Base-by-base conservation (phyloP, 345 rosid species). In the Alliaria petiolata region DNA sequence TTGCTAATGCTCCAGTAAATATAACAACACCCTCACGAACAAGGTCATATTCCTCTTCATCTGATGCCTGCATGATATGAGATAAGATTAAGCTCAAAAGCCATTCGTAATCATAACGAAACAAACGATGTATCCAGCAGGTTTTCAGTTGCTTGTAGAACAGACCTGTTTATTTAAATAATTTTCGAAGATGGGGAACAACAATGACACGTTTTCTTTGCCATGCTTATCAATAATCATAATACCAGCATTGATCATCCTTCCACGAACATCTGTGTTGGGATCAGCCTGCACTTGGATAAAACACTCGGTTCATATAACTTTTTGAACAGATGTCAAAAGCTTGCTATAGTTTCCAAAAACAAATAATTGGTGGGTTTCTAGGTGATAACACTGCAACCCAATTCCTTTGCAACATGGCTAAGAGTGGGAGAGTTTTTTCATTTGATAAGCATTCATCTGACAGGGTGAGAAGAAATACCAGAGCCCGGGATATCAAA, bases 11-110 rank as follows among this genome's bases (percentile, higher is more conserved):
- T 76, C 97, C 99, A 36, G 93, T 87, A 68, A 91, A 95, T 76
- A 95, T 91, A 59, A 95, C 99, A 36, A 95, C 99, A 76, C 97
- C 98, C 80, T 95, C 99, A 46, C 98, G 96, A 76, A 95, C 95
- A 75, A 91, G 81, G 84, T 91, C 99, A 76, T 95, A 95, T 62
- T 82, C 87, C 65, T 87, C 88, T 82, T 95, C 99, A 83, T 95
- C 88, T 11, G 95, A 83, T 60, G 98, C 90, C 99, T 95, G 77
- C 69, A 70, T 72, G 68, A 76, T 66, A 46, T 31, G 33, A 43
- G 45, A 80, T 61, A 30, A 46, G 74, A 54, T 65, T 60, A 60
- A 47, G 19, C 35, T 16, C 57, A 45, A 26, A 64, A 50, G 62
- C 19, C 33, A 60, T 10, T 57, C 16, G 5, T 40, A 50, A 10